A percentile compares a stretch with the other conserved stretches of the same genome.
Evolutionary conservation across 2,329 filamentous ascomycete genomes (phyloP).

Genomic region (Colletotrichum sp.): DNA sequence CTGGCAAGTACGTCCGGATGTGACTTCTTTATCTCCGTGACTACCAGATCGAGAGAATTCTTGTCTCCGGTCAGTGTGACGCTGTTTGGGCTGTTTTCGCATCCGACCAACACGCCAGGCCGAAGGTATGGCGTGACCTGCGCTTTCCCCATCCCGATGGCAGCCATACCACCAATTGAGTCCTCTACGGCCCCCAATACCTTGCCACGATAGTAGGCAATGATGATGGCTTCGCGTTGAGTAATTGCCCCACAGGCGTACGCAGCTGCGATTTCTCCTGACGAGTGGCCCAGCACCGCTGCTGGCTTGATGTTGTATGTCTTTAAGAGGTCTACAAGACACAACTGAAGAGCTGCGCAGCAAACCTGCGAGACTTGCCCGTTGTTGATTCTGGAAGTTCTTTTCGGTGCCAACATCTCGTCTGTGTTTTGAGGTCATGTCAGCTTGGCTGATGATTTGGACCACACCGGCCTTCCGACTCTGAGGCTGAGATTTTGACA

Average conservation of each 20-base stretch:
- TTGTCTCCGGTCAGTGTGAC: constrained; percentile 30
- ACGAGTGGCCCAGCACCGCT: constrained; percentile 45
- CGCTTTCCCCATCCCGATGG: constrained; percentile 37
- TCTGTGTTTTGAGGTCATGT: background rate
- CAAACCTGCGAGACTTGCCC: constrained; percentile 22
- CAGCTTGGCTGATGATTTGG: constrained; percentile 26
- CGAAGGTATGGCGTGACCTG: constrained; percentile 31
- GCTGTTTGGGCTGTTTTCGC: constrained; percentile 33
- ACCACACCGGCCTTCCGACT: background rate
- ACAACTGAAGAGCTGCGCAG: constrained; percentile 41
- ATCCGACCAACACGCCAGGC: constrained; percentile 29
- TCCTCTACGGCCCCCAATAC: constrained; percentile 26
- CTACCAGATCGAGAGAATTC: constrained; percentile 23
- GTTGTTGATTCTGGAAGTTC: constrained; percentile 7
- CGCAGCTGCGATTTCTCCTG: constrained; percentile 49
- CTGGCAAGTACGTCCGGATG: constrained; percentile 32
- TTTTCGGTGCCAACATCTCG: background rate
- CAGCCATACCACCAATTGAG: constrained; percentile 40
- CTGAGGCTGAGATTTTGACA: background rate
- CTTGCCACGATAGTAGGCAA: constrained; percentile 43
- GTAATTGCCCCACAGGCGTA: constrained; percentile 43
- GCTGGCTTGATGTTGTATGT: constrained; percentile 32
- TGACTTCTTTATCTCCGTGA: constrained; percentile 29
- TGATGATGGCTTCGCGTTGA: constrained; percentile 37
- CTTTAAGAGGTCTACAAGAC: constrained; percentile 41